Evolutionary conservation across 148 eudicot genomes (phyloP).

Genomic region (Tetragonia tetragonoides): DNA sequence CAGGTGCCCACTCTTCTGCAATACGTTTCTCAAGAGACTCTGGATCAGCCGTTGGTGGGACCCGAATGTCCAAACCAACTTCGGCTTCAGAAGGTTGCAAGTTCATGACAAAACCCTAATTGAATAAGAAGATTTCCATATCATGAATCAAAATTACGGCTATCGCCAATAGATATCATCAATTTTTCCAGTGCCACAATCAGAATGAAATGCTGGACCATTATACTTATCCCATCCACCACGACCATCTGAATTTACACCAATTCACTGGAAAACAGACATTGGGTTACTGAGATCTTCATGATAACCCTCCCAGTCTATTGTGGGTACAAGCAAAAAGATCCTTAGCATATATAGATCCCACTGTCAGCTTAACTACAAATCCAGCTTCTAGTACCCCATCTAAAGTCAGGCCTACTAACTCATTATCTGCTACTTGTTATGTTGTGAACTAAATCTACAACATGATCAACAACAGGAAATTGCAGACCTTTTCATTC

Average conservation of each 20-base stretch:
- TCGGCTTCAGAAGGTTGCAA: conserved; percentile 97
- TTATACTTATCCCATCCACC: not conserved
- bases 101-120: conserved; percentile 92
- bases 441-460: not conserved
- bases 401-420: not conserved
- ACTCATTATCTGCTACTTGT: not conserved
- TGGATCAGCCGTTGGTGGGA: conserved; percentile 82
- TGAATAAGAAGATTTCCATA: conserved; percentile 6
- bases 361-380: not conserved
- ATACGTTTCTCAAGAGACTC: conserved; percentile 66
- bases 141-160: not conserved
- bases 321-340: not conserved
- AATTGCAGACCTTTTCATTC: not conserved
- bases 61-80: conserved; percentile 89
- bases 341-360: not conserved
- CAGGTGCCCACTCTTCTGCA: conserved; percentile 96
- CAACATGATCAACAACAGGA: not conserved
- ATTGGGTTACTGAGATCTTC: not conserved
- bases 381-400: not conserved
- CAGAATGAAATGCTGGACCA: not conserved
- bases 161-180: too few relatives aligned
- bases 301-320: not conserved
- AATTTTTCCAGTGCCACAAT: not conserved
- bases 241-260: not conserved
- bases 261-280: not conserved